Evolutionary conservation across 2,329 filamentous ascomycete species (phyloP), one percentile per base, ranked within the genome.

Genomic region (Metarhizium brunneum): DNA sequence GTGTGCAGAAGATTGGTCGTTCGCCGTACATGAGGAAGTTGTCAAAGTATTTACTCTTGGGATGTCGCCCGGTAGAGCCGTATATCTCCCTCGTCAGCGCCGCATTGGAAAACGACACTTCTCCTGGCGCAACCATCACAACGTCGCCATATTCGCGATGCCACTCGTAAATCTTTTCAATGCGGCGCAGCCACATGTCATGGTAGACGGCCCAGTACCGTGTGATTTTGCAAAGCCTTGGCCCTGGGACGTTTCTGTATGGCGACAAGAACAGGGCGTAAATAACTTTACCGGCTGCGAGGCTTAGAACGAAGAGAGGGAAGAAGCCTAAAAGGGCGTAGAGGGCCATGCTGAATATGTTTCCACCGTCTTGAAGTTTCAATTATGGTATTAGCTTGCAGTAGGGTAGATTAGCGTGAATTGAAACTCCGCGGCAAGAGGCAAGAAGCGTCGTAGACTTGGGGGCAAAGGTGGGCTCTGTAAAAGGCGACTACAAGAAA

Each of bases 41-140:
- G 36, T 50, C 30, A 38, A 53, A 56, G 47, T 56, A 56, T n/a
- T 40, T 32, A 38, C 55, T 54, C 29, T 56, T 56, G 38, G 55
- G 51, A 10, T 56, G 55, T 7, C 55, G 55, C 2, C 55, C 55
- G 18, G 51, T 50, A 43, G 55, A 53, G 47, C 55, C 51, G 29
- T 54, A 56, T 29, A 56, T 56, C 20, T 56, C 51, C 14, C 30
- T 50, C 5, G 55, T 56, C 38, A 53, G 18, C 11, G 47, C 40
- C 16, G 47, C 50, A 38, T 40, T 50, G 47, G 55, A 32, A 25
- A 56, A 50, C 10, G 55, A 56, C 29, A 56, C 52, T 32, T 56
- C 55, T 4, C 55, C 55, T 4, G 55, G 55, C 4, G 55, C 55
- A n/a, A 54, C 38, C 14, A 53, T 43, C 14, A 56, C 55, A 8